These are phyloP conservation scores for Decorospora gaudefroyi DNA, from an alignment of 2,329 filamentous ascomycete species.

Conservation along the genomic window DNA sequence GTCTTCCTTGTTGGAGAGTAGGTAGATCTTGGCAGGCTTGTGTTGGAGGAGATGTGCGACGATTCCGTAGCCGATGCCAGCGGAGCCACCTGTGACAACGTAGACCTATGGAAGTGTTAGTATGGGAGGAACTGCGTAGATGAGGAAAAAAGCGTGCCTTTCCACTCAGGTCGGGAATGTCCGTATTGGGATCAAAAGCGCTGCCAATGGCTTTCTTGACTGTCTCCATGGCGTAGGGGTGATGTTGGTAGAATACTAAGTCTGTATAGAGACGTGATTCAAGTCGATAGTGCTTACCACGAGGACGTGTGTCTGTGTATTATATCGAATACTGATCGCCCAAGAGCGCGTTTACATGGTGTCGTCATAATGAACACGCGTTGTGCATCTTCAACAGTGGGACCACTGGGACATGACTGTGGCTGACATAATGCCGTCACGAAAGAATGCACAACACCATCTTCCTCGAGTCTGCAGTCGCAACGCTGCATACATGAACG, in stretches of 20 bases:
- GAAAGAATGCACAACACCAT: background rate
- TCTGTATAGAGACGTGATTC: no score
- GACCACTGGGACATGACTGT: background rate
- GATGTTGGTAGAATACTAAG: background rate
- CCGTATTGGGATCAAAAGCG: constrained; percentile 46
- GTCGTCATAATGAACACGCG: background rate
- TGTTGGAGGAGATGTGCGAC: constrained; percentile 59
- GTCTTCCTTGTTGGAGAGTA: constrained; percentile 56
- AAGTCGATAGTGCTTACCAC: no score
- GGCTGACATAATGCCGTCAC: background rate
- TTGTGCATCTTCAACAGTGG: background rate
- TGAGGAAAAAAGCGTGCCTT: constrained; percentile 31
- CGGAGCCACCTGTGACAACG: constrained; percentile 55
- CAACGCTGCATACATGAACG: background rate
- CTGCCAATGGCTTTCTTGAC: constrained; percentile 17
- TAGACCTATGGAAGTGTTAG: constrained; percentile 42
- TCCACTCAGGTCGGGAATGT: constrained; percentile 49
- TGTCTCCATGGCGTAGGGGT: constrained; percentile 32
- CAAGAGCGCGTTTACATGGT: background rate
- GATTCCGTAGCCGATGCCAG: constrained; percentile 59
- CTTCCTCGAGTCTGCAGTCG: background rate
- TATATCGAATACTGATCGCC: background rate
- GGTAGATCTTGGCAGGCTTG: constrained; percentile 53
- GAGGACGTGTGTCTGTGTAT: background rate
- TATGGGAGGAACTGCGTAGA: background rate